Evolutionary conservation across 169 alveolate species (phyloP).

Genomic region (Toxoplasma gondii): DNA sequence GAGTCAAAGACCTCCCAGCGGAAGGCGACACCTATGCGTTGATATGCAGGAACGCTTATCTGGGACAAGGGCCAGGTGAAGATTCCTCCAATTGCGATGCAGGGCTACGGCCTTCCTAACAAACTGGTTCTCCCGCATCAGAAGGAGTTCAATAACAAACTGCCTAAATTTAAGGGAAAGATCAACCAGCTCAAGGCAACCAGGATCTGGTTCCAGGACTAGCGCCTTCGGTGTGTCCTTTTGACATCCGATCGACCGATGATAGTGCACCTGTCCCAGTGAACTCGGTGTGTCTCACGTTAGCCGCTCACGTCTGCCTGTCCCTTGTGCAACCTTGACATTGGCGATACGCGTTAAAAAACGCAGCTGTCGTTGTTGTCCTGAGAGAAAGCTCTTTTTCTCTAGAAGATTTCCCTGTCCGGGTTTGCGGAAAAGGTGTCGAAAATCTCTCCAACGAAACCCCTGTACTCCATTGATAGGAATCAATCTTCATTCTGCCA

Average conservation of each 20-base stretch:
- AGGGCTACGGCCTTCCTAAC: constrained; percentile 44
- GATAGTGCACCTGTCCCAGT: too few relatives aligned
- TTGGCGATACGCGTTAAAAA: too few relatives aligned
- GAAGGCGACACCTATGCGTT: not conserved
- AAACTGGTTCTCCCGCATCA: constrained; percentile 46
- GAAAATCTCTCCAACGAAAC: too few relatives aligned
- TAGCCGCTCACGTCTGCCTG: too few relatives aligned
- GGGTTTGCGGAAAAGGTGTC: too few relatives aligned
- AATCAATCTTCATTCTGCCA: too few relatives aligned
- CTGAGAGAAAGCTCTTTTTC: too few relatives aligned
- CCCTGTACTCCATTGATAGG: too few relatives aligned
- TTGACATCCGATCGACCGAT: not conserved
- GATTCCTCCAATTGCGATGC: constrained; percentile 45
- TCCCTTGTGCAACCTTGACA: too few relatives aligned
- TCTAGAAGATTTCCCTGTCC: too few relatives aligned
- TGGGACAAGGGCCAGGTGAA: constrained; percentile 87
- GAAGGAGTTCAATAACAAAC: not conserved
- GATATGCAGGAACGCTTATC: constrained; percentile 75
- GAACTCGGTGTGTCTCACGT: too few relatives aligned
- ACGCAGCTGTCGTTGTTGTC: too few relatives aligned
- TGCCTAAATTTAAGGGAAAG: not conserved
- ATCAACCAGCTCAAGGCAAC: constrained; percentile 15
- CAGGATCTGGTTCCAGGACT: constrained; percentile 40
- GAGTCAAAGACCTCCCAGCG: not conserved
- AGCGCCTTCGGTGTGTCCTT: not conserved